Conservation (phyloP, 202 grass and related monocot species). For the Sporobolus alterniflorus region DNA sequence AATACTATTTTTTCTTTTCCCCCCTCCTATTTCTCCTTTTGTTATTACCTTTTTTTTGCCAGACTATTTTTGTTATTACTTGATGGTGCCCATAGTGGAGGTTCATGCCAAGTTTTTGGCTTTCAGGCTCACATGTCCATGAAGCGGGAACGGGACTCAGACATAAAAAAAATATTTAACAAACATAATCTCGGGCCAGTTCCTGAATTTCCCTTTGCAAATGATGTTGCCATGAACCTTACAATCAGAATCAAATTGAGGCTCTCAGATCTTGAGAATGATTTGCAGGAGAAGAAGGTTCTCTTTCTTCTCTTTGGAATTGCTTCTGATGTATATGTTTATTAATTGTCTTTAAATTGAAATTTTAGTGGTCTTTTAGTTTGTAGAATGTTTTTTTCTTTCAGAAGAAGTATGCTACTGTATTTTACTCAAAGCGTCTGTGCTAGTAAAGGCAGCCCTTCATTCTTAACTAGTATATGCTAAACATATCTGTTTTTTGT, state of each 20-base stretch:
- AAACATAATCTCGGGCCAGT: conserved; percentile 85
- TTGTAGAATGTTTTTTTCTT: conserved; percentile 1
- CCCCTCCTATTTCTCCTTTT: conserved; percentile 10
- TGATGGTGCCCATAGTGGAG: conserved; percentile 11
- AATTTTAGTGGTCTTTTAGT: conserved; percentile 2
- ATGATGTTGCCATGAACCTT: conserved; percentile 68
- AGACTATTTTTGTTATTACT: neutral
- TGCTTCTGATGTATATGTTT: conserved; percentile 24
- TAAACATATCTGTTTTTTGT: conserved; percentile 31
- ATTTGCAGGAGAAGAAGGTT: conserved; percentile 96
- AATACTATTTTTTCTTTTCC: conserved; percentile 36
- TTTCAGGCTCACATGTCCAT: conserved; percentile 83
- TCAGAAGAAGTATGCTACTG: neutral
- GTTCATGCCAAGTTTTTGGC: conserved; percentile 23
- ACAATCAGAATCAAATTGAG: conserved; percentile 73
- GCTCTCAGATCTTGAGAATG: conserved; percentile 68
- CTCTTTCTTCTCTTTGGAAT: conserved; percentile 8
- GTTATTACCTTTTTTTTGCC: neutral
- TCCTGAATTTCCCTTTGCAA: conserved; percentile 73
- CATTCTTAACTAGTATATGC: conserved; percentile 26
- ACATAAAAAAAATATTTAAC: conserved; percentile 72
- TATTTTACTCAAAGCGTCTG: conserved; percentile 6
- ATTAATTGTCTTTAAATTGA: neutral
- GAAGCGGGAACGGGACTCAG: conserved; percentile 66
- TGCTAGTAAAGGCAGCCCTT: neutral